Percentiles rank a stretch among this genome's conserved stretches.
These are phyloP conservation scores for Sporothrix luriei DNA, from an alignment of 2,329 filamentous ascomycete genomes.

Conservation along the genomic window DNA sequence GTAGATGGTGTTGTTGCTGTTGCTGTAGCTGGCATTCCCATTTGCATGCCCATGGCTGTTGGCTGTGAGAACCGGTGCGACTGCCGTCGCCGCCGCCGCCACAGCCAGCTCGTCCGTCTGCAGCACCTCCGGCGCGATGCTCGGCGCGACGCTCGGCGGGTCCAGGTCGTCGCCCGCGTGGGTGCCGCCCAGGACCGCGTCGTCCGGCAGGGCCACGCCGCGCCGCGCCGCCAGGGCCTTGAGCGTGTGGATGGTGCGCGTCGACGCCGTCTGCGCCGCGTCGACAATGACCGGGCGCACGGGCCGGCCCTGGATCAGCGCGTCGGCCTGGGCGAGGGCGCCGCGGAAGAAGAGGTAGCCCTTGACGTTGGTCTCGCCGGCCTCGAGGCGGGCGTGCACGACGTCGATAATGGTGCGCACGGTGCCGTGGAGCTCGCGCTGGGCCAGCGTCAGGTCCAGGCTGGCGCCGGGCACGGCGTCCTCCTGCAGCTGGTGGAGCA, in stretches of 20 bases:
- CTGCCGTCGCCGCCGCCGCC: background rate
- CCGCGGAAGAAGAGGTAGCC: conserved; percentile 33
- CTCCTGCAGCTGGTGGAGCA: conserved; percentile 36
- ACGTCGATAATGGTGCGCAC: conserved; percentile 21
- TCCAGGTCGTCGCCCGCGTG: background rate
- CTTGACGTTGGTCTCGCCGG: conserved; percentile 37
- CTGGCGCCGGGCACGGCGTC: conserved; percentile 31
- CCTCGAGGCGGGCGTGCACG: conserved; percentile 32
- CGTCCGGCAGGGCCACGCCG: conserved; percentile 26
- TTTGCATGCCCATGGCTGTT: background rate
- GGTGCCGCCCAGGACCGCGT: background rate
- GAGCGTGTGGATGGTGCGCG: conserved; percentile 18
- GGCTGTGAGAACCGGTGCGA: background rate
- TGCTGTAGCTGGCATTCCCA: background rate
- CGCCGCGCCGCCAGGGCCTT: conserved; percentile 14
- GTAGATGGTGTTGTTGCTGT: background rate
- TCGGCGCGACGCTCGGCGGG: conserved; percentile 20
- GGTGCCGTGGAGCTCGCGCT: conserved; percentile 35
- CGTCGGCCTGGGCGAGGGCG: conserved; percentile 35
- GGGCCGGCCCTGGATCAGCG: conserved; percentile 30
- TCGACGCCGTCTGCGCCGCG: conserved; percentile 7
- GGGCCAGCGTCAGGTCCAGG: conserved; percentile 32
- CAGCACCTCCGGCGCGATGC: background rate
- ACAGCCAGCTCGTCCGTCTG: conserved; percentile 3
- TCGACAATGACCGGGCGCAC: conserved; percentile 30